Percentiles rank a stretch among this genome's conserved stretches.
Conservation (phyloP, 176 grass and related monocot species). For the Oryza officinalis region DNA sequence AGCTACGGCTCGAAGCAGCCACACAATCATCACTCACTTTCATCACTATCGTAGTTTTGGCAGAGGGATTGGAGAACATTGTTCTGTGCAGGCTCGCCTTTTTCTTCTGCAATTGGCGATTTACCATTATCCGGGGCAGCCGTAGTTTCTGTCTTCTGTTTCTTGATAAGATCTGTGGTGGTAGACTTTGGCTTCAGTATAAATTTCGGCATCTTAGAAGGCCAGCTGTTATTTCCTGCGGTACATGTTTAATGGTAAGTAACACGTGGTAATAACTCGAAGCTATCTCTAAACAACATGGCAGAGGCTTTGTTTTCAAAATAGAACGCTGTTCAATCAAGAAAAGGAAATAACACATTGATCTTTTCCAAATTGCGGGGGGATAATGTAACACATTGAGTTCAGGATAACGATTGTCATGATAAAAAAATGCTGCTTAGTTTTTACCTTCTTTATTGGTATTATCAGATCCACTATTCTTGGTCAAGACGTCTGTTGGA, state of each 20-base stretch:
- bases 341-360: background rate
- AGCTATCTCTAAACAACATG: background rate
- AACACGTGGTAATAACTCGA: background rate
- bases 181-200: constrained; percentile 48
- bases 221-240: constrained; percentile 37
- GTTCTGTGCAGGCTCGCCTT: constrained; percentile 2
- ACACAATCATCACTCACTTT: constrained; percentile 37
- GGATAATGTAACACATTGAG: background rate
- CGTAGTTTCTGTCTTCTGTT: constrained; percentile 21
- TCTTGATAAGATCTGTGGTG: constrained; percentile 23
- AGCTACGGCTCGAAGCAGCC: background rate
- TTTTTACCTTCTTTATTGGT: constrained; percentile 55
- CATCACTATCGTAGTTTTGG: constrained; percentile 51
- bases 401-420: background rate
- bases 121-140: constrained; percentile 15
- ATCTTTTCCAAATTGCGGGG: background rate
- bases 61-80: constrained; percentile 57
- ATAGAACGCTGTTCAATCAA: background rate
- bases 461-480: constrained; percentile 34
- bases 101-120: background rate
- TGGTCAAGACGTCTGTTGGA: constrained; percentile 64
- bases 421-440: constrained; percentile 14
- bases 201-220: constrained; percentile 49
- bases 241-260: constrained; percentile 22
- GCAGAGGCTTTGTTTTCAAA: background rate